These are phyloP conservation scores for Penicillium verhagenii DNA, from an alignment of 495 filamentous ascomycete genomes.

Conservation along the genomic window DNA sequence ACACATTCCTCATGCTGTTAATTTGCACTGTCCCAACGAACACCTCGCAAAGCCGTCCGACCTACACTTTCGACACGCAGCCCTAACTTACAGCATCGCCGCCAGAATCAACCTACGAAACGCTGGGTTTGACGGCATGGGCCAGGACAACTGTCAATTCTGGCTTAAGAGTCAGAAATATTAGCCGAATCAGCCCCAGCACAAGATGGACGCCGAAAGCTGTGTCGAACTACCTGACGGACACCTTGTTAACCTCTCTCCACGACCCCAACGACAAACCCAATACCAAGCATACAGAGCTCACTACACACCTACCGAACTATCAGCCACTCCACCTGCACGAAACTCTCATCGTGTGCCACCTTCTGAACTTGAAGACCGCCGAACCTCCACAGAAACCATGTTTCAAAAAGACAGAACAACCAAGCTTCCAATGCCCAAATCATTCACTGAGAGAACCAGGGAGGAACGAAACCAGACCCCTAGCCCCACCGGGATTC, in stretches of 20 bases:
- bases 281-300: slow-evolving; percentile 26
- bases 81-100: slow-evolving; percentile 2
- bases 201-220: slow-evolving; percentile 27
- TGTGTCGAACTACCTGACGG: slow-evolving; percentile 32
- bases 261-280: slow-evolving; percentile 19
- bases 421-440: slow-evolving; percentile 39
- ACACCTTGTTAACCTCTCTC: slow-evolving; percentile 36
- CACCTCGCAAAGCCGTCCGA: background rate
- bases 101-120: background rate
- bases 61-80: background rate
- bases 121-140: slow-evolving; percentile 25
- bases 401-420: slow-evolving; percentile 21
- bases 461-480: slow-evolving; percentile 20
- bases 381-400: slow-evolving; percentile 6
- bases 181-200: background rate
- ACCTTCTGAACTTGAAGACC: slow-evolving; percentile 3
- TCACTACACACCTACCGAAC: slow-evolving; percentile 17
- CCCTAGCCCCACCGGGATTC: slow-evolving; percentile 21
- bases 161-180: slow-evolving; percentile 19
- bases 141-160: slow-evolving; percentile 9
- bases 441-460: slow-evolving; percentile 16
- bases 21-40: slow-evolving; percentile 9
- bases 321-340: slow-evolving; percentile 7
- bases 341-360: slow-evolving; percentile 1
- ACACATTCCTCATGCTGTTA: slow-evolving; percentile 3